A percentile compares a stretch with the other conserved stretches of the same genome.
These are phyloP conservation scores for Serendipita vermifera DNA, from an alignment of 768 basidiomycete genomes.

Conservation along the genomic window DNA sequence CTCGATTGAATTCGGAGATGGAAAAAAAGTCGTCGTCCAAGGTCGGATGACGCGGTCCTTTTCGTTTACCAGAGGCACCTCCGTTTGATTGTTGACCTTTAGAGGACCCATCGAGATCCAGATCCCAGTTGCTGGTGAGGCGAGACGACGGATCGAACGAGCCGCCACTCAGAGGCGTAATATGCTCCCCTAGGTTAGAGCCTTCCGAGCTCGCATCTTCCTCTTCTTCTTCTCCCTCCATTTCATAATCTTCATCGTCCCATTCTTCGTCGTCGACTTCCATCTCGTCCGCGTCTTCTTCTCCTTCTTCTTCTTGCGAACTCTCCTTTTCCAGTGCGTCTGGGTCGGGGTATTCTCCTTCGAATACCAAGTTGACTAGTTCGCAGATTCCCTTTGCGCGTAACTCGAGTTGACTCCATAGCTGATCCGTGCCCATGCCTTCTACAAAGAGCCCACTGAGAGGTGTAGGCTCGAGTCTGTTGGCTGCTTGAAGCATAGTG, in stretches of 20 bases:
- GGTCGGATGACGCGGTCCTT: slow-evolving; percentile 27
- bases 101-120: too few species aligned
- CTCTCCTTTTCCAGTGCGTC: slow-evolving; percentile 17
- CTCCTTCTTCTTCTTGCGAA: slow-evolving; percentile 15
- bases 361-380: slow-evolving; percentile 51
- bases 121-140: too few species aligned
- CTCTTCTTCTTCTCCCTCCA: slow-evolving; percentile 18
- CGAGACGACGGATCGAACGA: not conserved
- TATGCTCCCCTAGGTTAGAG: slow-evolving; percentile 13
- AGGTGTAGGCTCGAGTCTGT: slow-evolving; percentile 41
- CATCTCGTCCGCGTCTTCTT: slow-evolving; percentile 21
- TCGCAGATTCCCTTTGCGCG: slow-evolving; percentile 55
- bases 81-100: too few species aligned
- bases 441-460: slow-evolving; percentile 60
- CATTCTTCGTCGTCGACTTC: slow-evolving; percentile 24
- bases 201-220: slow-evolving; percentile 17
- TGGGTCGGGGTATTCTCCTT: slow-evolving; percentile 27
- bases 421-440: slow-evolving; percentile 70
- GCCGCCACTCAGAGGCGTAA: slow-evolving; percentile 15
- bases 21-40: slow-evolving; percentile 89
- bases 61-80: too few species aligned
- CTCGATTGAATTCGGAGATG: slow-evolving; percentile 73
- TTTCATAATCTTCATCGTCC: slow-evolving; percentile 23
- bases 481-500: not conserved
- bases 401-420: slow-evolving; percentile 92